Conservation (phyloP, 192 early-diverging fungal genomes). For the Phlyctochytrium arcticum region DNA sequence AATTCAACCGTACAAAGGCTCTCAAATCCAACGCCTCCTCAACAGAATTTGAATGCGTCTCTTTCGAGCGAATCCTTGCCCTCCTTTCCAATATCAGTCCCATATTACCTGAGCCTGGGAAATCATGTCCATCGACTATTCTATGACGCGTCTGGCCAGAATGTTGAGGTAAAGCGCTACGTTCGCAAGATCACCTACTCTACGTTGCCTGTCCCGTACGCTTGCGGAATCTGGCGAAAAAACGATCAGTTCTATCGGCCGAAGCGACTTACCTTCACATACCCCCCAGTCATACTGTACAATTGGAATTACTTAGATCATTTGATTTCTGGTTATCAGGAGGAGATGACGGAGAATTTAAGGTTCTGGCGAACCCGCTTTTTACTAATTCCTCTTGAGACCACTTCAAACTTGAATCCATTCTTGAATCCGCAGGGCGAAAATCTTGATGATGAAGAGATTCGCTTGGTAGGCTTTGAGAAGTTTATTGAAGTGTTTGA, state of each 20-base stretch:
- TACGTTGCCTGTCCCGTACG: constrained; percentile 59
- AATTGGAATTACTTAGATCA: constrained; percentile 95
- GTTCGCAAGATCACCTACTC: constrained; percentile 63
- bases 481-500: constrained; percentile 80
- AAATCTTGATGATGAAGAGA: constrained; percentile 80
- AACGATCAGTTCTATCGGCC: constrained; percentile 56
- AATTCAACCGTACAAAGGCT: background rate
- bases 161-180: constrained; percentile 86
- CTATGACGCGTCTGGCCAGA: constrained; percentile 60
- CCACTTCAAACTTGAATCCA: constrained; percentile 48
- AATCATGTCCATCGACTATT: constrained; percentile 83
- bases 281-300: constrained; percentile 71
- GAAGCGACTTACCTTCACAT: constrained; percentile 61
- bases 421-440: constrained; percentile 56
- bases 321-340: constrained; percentile 81
- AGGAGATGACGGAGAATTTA: constrained; percentile 70
- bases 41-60: background rate
- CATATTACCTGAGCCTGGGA: constrained; percentile 81
- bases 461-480: constrained; percentile 79
- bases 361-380: constrained; percentile 89
- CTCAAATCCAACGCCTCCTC: background rate
- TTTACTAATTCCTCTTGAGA: constrained; percentile 79
- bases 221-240: constrained; percentile 83
- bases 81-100: constrained; percentile 28
- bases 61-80: background rate